Evolutionary conservation across 2,329 filamentous ascomycete genomes (phyloP).

Genomic region (Didymella exigua): DNA sequence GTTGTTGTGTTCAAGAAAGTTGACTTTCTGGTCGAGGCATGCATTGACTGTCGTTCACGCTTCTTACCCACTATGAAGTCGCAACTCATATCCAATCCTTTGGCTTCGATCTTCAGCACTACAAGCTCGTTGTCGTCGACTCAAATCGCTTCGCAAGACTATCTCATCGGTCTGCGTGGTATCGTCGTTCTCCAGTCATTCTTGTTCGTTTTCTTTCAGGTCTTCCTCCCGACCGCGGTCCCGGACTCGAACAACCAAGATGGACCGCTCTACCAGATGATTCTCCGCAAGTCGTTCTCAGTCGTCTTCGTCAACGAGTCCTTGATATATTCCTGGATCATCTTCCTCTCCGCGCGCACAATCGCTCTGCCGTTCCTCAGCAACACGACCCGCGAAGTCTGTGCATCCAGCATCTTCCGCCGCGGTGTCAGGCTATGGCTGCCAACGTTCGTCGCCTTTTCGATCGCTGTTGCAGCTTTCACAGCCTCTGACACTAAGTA

Average conservation of each 20-base stretch:
- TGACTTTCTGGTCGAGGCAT: neutral
- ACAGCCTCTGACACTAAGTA: conserved; percentile 35
- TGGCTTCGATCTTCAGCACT: conserved; percentile 21
- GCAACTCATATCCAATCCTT: conserved; percentile 20
- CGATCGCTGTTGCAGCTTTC: conserved; percentile 48
- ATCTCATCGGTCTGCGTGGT: conserved; percentile 54
- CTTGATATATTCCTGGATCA: conserved; percentile 54
- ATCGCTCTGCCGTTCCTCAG: conserved; percentile 52
- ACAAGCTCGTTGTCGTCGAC: conserved; percentile 14
- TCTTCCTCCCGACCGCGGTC: conserved; percentile 53
- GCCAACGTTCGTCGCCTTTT: conserved; percentile 50
- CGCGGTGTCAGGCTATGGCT: conserved; percentile 52
- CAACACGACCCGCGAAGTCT: conserved; percentile 41
- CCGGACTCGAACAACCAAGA: conserved; percentile 41
- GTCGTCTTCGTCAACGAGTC: conserved; percentile 55
- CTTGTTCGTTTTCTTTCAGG: conserved; percentile 54
- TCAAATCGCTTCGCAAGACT: conserved; percentile 34
- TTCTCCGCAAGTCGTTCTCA: conserved; percentile 53
- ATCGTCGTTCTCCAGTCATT: conserved; percentile 53
- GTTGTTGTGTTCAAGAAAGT: conserved; percentile 7
- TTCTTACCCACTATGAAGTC: conserved; percentile 25
- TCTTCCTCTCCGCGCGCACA: conserved; percentile 54
- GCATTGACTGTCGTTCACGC: conserved; percentile 3
- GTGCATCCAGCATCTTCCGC: conserved; percentile 51
- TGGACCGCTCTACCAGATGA: conserved; percentile 49